Percentiles rank a stretch among this genome's conserved stretches.
Evolutionary conservation across 2,329 filamentous ascomycete genomes (phyloP).

Genomic region (Sporothrix luriei): DNA sequence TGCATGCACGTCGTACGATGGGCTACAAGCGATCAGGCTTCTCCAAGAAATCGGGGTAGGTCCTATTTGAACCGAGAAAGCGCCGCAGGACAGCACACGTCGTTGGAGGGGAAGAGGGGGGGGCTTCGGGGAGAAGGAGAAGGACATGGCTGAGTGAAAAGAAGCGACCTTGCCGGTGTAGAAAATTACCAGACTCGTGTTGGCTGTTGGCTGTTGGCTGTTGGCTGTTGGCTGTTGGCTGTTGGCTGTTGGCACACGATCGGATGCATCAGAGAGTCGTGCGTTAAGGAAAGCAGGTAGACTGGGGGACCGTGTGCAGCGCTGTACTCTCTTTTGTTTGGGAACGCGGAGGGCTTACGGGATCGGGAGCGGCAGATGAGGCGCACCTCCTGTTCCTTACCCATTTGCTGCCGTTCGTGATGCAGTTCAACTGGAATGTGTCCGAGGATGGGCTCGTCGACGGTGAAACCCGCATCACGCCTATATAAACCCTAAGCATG

Average conservation of each 20-base stretch:
- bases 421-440: background rate
- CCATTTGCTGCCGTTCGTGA: background rate
- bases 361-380: slow-evolving; percentile 19
- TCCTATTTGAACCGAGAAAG: slow-evolving; percentile 30
- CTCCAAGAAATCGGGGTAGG: background rate
- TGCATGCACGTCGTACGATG: background rate
- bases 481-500: background rate
- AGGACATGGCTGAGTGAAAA: background rate
- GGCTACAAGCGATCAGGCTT: slow-evolving; percentile 6
- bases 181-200: background rate
- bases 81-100: slow-evolving; percentile 26
- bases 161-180: no score
- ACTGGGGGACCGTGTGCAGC: background rate
- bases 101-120: slow-evolving; percentile 9
- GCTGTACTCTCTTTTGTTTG: background rate
- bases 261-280: slow-evolving; percentile 9
- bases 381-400: background rate
- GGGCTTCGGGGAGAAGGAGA: background rate
- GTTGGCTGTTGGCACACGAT: background rate
- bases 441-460: no score
- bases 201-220: background rate
- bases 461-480: background rate
- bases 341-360: background rate
- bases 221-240: background rate
- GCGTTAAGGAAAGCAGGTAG: background rate